A percentile compares a stretch with the other conserved stretches of the same genome.
These are phyloP conservation scores for Mycena latifolia DNA, from an alignment of 768 basidiomycete genomes.

Conservation along the genomic window DNA sequence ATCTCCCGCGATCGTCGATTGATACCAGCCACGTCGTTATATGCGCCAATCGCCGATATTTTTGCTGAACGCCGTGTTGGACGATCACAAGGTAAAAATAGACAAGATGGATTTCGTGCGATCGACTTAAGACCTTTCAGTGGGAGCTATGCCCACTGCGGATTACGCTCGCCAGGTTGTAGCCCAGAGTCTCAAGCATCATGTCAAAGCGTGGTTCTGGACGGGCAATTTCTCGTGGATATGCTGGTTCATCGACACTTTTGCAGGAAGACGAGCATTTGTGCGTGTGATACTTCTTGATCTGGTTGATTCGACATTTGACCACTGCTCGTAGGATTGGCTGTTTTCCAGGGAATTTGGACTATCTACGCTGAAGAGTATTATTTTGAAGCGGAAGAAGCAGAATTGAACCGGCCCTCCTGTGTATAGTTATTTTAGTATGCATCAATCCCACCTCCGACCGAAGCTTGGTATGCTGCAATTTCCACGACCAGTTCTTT, in stretches of 20 bases:
- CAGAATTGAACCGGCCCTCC: background rate
- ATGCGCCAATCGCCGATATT: slow-evolving; percentile 35
- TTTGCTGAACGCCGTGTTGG: slow-evolving; percentile 26
- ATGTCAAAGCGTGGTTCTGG: slow-evolving; percentile 37
- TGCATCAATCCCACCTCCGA: too few relatives aligned
- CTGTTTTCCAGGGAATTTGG: slow-evolving; percentile 32
- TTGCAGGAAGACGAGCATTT: slow-evolving; percentile 30
- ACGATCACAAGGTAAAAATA: slow-evolving; percentile 30
- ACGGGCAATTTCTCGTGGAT: slow-evolving; percentile 26
- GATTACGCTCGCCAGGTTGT: slow-evolving; percentile 36
- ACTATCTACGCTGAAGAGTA: slow-evolving; percentile 21
- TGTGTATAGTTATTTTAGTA: too few relatives aligned
- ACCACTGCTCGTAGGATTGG: slow-evolving; percentile 23
- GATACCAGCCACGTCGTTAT: slow-evolving; percentile 36
- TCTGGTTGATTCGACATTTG: background rate
- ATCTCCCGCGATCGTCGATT: slow-evolving; percentile 12
- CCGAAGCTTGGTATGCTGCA: too few relatives aligned
- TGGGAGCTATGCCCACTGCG: slow-evolving; percentile 32
- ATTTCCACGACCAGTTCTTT: too few relatives aligned
- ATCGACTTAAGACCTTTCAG: slow-evolving; percentile 9
- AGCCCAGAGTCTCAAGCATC: slow-evolving; percentile 32
- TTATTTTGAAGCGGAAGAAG: slow-evolving; percentile 12
- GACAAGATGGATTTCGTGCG: background rate
- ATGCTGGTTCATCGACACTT: slow-evolving; percentile 38
- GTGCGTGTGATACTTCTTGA: slow-evolving; percentile 25